These are phyloP conservation scores for Daldinia bambusicola DNA, from an alignment of 495 filamentous ascomycete species.

Conservation along the genomic window DNA sequence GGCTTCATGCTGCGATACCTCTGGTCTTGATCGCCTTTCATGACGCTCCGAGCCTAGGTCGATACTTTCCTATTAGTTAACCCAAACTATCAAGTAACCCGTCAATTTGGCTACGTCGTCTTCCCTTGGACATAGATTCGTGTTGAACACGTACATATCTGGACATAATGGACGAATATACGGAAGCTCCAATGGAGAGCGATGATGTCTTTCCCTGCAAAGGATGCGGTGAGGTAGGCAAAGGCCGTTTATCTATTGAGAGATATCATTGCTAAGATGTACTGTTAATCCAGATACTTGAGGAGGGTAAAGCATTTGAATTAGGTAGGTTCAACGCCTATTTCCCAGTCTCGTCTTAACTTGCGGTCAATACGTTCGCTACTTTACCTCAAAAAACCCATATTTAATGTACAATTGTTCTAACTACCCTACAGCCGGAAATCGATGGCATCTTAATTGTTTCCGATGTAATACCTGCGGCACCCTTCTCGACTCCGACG, in stretches of 20 bases:
- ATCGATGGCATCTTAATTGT: constrained; percentile 99
- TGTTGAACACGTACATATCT: constrained; percentile 13
- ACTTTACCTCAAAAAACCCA: constrained; percentile 10
- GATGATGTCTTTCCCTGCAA: constrained; percentile 96
- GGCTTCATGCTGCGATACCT: constrained; percentile 33
- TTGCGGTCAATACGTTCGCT: constrained; percentile 7
- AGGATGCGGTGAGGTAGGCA: constrained; percentile 91
- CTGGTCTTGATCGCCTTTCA: constrained; percentile 37
- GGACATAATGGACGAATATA: constrained; percentile 66
- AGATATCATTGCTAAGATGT: constrained; percentile 39
- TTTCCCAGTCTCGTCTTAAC: constrained; percentile 6
- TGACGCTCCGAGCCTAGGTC: constrained; percentile 33
- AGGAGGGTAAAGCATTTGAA: constrained; percentile 99
- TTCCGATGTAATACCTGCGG: constrained; percentile 98
- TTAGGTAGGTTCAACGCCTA: constrained; percentile 72
- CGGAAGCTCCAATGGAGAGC: constrained; percentile 85
- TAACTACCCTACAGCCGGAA: constrained; percentile 73
- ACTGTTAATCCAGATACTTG: constrained; percentile 74
- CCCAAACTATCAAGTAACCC: constrained; percentile 3
- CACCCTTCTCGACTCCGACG: constrained; percentile 96
- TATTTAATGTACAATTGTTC: constrained; percentile 24
- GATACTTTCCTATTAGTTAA: constrained; percentile 6
- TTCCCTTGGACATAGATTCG: constrained; percentile 11
- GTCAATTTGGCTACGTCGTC: constrained; percentile 5
- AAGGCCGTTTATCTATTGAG: constrained; percentile 1